Base-by-base conservation (phyloP, 441 rosid genomes). In the Populus tomentosa region DNA sequence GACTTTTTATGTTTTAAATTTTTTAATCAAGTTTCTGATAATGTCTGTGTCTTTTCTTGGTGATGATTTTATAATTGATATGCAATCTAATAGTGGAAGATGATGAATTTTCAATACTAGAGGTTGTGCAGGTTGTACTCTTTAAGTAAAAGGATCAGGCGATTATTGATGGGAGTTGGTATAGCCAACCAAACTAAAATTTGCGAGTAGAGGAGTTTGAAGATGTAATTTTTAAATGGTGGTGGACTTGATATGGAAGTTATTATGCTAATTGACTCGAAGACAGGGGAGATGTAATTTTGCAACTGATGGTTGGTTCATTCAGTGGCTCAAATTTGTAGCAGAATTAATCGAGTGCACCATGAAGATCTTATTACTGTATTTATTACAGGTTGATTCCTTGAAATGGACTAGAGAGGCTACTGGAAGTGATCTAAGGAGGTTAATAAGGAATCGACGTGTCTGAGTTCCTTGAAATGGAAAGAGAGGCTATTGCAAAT, bases 1-100 rank as follows among this genome's bases (percentile, higher is more conserved):
- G 32, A 63, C 30, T 11, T 67, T 73, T 66, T 38, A 64, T 26
- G 2, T 75, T 62, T 68, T 13, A 28, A 32, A 62, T 21, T 28
- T 30, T 53, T 42, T 35, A 64, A 6, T 40, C 2, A 42, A 70
- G 63, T 75, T 76, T 80, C 63, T 78, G n/a, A 30, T 40, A 16
- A 18, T 59, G 28, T 67, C 70, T 30, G 32, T 13, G 26, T 10
- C 42, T 6, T 62, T 18, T 63, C 42, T 32, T 5, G 50, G 40
- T 74, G 63, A 26, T 33, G 8, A 21, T 16, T 16, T 74, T 30
- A 38, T 74, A 26, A 23, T 50, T 50, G n/a, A 16, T 50, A 50
- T 50, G 59, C 59, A 46, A 46, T 46, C 18, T 50, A 50, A 50
- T 4, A 50, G 20, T 50, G 6, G 59, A 50, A 14, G 59, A 50